A percentile compares a stretch with the other conserved stretches of the same genome.
phyloP scores from a whole-genome alignment of 2,329 filamentous ascomycete genomes.

The Pestalotiopsis sp. region DNA sequence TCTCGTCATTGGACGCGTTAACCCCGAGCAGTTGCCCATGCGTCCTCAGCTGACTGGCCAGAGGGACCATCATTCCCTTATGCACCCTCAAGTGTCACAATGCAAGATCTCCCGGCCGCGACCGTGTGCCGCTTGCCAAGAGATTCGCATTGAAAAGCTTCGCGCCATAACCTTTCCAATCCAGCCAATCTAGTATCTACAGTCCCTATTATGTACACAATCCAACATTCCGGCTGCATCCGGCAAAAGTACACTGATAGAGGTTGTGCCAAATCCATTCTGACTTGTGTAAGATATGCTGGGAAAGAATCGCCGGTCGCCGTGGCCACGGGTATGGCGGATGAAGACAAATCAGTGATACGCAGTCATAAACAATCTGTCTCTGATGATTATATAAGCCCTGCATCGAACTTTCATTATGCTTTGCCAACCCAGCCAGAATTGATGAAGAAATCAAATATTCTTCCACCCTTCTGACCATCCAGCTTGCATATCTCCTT shows the following conservation, averaged over 20 bases:
- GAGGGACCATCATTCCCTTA: not conserved
- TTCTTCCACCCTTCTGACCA: conserved; percentile 77
- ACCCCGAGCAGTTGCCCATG: no score
- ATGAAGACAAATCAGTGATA: not conserved
- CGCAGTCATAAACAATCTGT: not conserved
- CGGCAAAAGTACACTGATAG: no score
- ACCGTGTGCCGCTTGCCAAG: not conserved
- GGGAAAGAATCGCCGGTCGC: not conserved
- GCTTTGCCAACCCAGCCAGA: conserved; percentile 90
- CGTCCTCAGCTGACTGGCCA: not conserved
- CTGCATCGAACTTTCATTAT: conserved; percentile 35
- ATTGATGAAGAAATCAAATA: conserved; percentile 95
- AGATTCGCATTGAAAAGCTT: not conserved
- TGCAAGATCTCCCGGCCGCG: not conserved
- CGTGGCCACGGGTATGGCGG: not conserved
- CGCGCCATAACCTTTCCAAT: no score
- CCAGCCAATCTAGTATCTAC: no score
- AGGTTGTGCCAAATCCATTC: no score
- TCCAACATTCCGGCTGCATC: no score
- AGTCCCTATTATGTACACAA: no score
- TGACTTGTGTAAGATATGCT: not conserved
- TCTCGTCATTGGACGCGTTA: no score
- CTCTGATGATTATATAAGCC: not conserved
- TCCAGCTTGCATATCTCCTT: conserved; percentile 85
- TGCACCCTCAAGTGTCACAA: not conserved